Evolutionary conservation across 2,329 filamentous ascomycete genomes (phyloP), one percentile per base, ranked within the genome.

Genomic region (Furcasterigmium furcatum): DNA sequence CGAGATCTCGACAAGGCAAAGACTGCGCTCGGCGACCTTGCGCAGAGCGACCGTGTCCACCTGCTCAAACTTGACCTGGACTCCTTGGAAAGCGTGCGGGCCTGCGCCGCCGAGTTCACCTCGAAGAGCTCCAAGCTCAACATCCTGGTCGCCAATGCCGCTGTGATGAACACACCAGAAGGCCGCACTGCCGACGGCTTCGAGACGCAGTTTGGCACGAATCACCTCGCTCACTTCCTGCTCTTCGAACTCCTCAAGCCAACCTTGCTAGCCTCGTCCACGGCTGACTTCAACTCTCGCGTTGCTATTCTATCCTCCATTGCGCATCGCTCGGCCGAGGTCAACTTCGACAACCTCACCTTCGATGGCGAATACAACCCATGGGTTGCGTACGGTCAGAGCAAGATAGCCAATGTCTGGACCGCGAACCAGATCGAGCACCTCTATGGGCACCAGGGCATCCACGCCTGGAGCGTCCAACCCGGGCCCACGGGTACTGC

Each of bases 141-240:
- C 18, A 51, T 60, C 13, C 48, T 77, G 14, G 60, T 76, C 46
- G 64, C 59, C 55, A 51, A 69, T 43, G 68, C 67, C 2, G 56
- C 53, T 20, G 38, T 55, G 16, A 45, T 51, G 32, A 13, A 30
- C 12, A 27, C 46, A 4, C 43, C 41, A 2, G 44, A 48, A 13
- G 32, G 22, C 19, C 27, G 42, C 5, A 52, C 49, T 3, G n/a
- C n/a, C 1, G 55, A 58, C 22, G 55, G 54, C 21, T 41, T 50
- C 30, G 58, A 60, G 52, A 55, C 56, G 0, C 75, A 80, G 46
- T 72, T 80, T 46, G 76, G 67, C 24, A 71, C 65, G 2, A 79
- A 80, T 55, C 70, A 80, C 52, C 58, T 82, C 1, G 66, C 61
- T 9, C 73, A 79, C 49, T 80, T 80, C 58, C 64, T 79, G 0